phyloP scores from a whole-genome alignment of 1,139 yeast species.

The Yamadazyma jaroonii region DNA sequence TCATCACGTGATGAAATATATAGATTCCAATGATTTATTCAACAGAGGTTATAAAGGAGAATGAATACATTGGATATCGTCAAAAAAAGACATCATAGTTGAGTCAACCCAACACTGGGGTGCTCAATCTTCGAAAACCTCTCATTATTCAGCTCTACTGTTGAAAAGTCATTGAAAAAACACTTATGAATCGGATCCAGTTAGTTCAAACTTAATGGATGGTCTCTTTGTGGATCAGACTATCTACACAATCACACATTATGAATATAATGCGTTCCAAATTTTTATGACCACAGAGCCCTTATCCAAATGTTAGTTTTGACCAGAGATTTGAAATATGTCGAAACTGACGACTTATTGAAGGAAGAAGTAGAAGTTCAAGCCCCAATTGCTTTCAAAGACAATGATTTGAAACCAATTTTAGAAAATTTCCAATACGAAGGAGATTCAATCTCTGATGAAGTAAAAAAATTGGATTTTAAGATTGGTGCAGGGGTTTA shows the following conservation, averaged over 20 bases:
- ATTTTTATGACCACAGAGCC: constrained; percentile 7
- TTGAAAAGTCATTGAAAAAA: no score
- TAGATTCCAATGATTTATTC: no score
- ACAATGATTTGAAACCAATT: neutral
- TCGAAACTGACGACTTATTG: constrained; percentile 10
- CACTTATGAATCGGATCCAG: no score
- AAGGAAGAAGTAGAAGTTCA: constrained; percentile 2
- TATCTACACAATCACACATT: no score
- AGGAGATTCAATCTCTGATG: neutral
- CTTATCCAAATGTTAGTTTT: neutral
- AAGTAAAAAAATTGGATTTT: constrained; percentile 1
- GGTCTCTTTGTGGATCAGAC: no score
- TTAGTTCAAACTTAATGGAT: no score
- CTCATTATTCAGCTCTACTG: no score
- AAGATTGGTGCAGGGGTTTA: constrained; percentile 14
- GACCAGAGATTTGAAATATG: constrained; percentile 6
- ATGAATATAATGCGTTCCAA: neutral
- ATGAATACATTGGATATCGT: no score
- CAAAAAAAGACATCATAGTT: no score
- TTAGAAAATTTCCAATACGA: neutral
- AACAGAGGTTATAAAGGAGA: no score
- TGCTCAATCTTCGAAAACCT: no score
- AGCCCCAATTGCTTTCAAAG: neutral
- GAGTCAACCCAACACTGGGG: no score
- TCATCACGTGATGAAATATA: constrained; percentile 5